These are phyloP conservation scores for Aulographum hederae DNA, from an alignment of 2,329 filamentous ascomycete species.

Conservation along the genomic window DNA sequence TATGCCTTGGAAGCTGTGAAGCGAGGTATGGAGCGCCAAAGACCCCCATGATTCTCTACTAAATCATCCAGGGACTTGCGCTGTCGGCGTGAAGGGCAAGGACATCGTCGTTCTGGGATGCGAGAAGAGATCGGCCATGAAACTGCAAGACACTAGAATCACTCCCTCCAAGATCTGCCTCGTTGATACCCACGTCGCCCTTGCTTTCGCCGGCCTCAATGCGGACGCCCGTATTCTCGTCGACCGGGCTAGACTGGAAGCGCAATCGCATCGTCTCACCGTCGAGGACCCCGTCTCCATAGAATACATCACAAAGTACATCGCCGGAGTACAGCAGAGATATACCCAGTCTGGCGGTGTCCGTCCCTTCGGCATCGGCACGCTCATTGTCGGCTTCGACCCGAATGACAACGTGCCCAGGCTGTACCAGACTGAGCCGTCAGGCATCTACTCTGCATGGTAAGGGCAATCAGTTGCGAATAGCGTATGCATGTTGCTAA, in stretches of 20 bases:
- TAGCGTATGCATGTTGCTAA: slow-evolving; percentile 5
- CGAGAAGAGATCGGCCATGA: slow-evolving; percentile 98
- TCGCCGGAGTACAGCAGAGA: slow-evolving; percentile 92
- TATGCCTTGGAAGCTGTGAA: slow-evolving; percentile 98
- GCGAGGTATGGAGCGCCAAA: slow-evolving; percentile 45
- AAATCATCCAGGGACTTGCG: slow-evolving; percentile 60
- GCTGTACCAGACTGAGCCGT: slow-evolving; percentile 97
- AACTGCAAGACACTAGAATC: slow-evolving; percentile 97
- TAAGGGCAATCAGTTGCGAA: slow-evolving; percentile 25
- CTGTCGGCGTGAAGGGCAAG: slow-evolving; percentile 87
- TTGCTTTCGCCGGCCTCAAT: slow-evolving; percentile 93
- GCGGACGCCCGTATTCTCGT: slow-evolving; percentile 95
- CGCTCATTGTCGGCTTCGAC: slow-evolving; percentile 95
- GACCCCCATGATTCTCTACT: slow-evolving; percentile 1
- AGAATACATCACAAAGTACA: slow-evolving; percentile 99
- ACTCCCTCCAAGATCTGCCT: slow-evolving; percentile 97
- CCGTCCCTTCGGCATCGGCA: slow-evolving; percentile 95
- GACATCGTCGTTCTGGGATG: slow-evolving; percentile 93
- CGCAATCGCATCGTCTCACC: slow-evolving; percentile 89
- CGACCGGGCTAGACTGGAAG: slow-evolving; percentile 94
- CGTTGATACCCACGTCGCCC: slow-evolving; percentile 86
- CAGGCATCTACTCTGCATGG: slow-evolving; percentile 98
- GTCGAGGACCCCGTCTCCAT: slow-evolving; percentile 95
- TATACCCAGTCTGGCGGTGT: slow-evolving; percentile 99
- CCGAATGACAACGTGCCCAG: slow-evolving; percentile 74